Percentiles rank a stretch among this genome's conserved stretches.
phyloP scores from a whole-genome alignment of 2,329 filamentous ascomycete genomes.

The Ascochyta fabae region DNA sequence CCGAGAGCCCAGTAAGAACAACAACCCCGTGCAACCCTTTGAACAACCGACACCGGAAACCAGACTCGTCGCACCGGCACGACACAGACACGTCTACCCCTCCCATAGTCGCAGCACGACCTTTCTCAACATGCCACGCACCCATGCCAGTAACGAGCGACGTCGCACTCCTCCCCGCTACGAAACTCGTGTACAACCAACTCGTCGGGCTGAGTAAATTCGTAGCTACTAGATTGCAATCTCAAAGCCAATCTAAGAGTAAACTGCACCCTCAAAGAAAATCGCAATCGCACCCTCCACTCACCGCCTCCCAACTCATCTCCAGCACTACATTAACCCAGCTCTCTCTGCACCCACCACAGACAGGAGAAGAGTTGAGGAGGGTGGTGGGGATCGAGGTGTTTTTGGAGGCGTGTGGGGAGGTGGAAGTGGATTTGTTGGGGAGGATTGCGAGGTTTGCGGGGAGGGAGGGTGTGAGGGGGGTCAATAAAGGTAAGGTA shows the following conservation, averaged over 20 bases:
- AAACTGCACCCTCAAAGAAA: too few relatives aligned
- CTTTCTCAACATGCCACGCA: too few relatives aligned
- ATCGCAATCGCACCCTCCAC: too few relatives aligned
- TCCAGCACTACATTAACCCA: conserved; percentile 29
- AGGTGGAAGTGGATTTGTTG: conserved; percentile 31
- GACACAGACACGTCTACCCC: too few relatives aligned
- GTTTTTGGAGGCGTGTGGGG: conserved; percentile 31
- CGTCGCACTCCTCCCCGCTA: too few relatives aligned
- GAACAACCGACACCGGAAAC: background rate
- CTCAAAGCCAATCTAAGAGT: too few relatives aligned
- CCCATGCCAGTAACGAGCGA: too few relatives aligned
- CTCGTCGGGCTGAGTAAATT: too few relatives aligned
- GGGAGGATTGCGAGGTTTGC: conserved; percentile 37
- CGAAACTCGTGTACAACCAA: too few relatives aligned
- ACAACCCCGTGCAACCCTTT: background rate
- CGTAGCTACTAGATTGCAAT: too few relatives aligned
- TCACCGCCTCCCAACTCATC: conserved; percentile 15
- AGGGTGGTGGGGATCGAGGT: conserved; percentile 33
- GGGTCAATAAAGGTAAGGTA: too few relatives aligned
- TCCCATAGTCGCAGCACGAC: too few relatives aligned
- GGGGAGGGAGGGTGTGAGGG: background rate
- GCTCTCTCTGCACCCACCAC: conserved; percentile 27
- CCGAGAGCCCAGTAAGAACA: conserved; percentile 20
- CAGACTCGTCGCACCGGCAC: background rate
- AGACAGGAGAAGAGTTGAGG: conserved; percentile 32